phyloP scores from a whole-genome alignment of 2,329 filamentous ascomycete genomes.

The Lachnum nothofagi region DNA sequence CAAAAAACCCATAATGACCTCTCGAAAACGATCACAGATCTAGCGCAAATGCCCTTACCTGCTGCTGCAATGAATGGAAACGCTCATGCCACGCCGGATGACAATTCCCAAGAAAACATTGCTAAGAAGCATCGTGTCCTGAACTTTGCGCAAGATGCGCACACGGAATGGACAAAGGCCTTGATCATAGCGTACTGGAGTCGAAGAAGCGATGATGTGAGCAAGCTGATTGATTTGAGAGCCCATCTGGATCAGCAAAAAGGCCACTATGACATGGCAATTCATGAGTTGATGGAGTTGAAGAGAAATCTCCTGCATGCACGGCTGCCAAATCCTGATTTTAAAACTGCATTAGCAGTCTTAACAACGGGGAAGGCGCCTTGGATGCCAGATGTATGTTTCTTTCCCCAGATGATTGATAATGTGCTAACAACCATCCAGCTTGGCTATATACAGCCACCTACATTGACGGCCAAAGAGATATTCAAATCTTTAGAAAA shows the following conservation, averaged over 20 bases:
- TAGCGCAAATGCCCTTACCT: conserved; percentile 64
- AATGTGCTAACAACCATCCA: conserved; percentile 34
- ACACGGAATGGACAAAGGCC: conserved; percentile 88
- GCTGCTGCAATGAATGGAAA: conserved; percentile 50
- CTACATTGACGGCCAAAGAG: conserved; percentile 64
- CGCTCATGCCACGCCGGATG: conserved; percentile 42
- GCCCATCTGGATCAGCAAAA: conserved; percentile 64
- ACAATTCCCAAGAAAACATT: conserved; percentile 60
- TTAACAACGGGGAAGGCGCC: conserved; percentile 71
- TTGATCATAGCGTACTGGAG: conserved; percentile 90
- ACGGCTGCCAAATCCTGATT: conserved; percentile 81
- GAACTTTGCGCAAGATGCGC: conserved; percentile 71
- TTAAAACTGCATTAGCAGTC: conserved; percentile 82
- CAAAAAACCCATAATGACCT: conserved; percentile 80
- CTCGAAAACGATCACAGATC: conserved; percentile 60
- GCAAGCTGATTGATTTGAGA: conserved; percentile 82
- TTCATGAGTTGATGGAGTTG: conserved; percentile 62
- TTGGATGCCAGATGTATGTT: conserved; percentile 71
- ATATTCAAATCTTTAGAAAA: conserved; percentile 71
- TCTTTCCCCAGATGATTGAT: neutral
- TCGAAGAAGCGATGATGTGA: conserved; percentile 70
- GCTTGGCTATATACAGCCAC: conserved; percentile 72
- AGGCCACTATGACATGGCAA: conserved; percentile 52
- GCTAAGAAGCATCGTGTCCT: conserved; percentile 71
- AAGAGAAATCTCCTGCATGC: conserved; percentile 68